These are phyloP conservation scores for Pyrenula massariospora DNA, from an alignment of 495 filamentous ascomycete species.

Conservation along the genomic window DNA sequence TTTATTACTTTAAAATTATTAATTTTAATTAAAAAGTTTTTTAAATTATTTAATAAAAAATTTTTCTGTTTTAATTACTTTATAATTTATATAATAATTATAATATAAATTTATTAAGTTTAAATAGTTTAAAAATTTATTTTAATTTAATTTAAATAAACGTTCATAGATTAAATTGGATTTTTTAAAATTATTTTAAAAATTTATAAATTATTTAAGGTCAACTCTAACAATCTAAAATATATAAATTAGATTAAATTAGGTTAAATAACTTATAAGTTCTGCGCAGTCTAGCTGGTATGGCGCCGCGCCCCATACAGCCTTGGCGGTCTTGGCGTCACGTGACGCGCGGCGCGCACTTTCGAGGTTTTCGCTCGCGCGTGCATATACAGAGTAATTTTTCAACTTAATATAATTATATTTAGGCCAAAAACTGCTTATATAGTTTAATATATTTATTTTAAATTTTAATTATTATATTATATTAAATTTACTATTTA, in stretches of 20 bases:
- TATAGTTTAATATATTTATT: neutral
- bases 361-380: too few relatives aligned
- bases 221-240: neutral
- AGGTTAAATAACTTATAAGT: neutral
- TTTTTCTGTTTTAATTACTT: neutral
- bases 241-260: neutral
- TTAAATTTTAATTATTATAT: neutral
- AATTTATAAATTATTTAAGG: too few relatives aligned
- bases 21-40: neutral
- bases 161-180: constrained; percentile 1
- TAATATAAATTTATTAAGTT: too few relatives aligned
- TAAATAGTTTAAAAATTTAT: too few relatives aligned
- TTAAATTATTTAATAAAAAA: neutral
- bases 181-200: neutral
- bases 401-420: too few relatives aligned
- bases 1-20: neutral
- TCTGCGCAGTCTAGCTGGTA: neutral
- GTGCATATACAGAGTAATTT: too few relatives aligned
- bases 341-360: too few relatives aligned
- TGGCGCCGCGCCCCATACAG: too few relatives aligned
- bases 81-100: neutral
- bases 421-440: too few relatives aligned
- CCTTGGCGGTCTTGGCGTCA: too few relatives aligned
- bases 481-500: neutral
- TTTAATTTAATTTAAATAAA: neutral